These are phyloP conservation scores for Entamoeba histolytica DNA, from an alignment of 208 protist genomes.

Conservation along the genomic window DNA sequence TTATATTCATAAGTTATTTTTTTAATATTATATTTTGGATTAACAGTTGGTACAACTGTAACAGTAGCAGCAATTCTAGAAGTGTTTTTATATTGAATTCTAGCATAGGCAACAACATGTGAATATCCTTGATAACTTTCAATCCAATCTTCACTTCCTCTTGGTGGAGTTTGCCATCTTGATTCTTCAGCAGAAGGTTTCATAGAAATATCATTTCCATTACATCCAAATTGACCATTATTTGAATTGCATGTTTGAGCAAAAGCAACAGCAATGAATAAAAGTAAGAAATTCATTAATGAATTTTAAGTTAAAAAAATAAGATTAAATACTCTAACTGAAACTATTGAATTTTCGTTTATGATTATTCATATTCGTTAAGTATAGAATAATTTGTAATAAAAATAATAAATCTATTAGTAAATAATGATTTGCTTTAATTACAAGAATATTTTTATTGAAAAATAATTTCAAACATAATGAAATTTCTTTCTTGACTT, in stretches of 20 bases:
- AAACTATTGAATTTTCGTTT: too few species aligned
- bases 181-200: neutral
- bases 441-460: too few species aligned
- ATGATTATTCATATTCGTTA: too few species aligned
- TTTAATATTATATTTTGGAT: neutral
- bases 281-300: neutral
- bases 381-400: too few species aligned
- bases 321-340: too few species aligned
- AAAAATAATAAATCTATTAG: too few species aligned
- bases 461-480: too few species aligned
- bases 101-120: neutral
- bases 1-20: conserved; percentile 27
- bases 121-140: neutral
- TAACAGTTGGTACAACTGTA: neutral
- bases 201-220: neutral
- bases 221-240: conserved; percentile 26
- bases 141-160: neutral
- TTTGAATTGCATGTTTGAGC: neutral
- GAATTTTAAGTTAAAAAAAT: too few species aligned
- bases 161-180: neutral
- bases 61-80: neutral
- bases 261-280: neutral
- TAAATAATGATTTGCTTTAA: too few species aligned
- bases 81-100: neutral
- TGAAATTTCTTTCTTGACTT: too few species aligned